Evolutionary conservation across 169 alveolate species (phyloP).

Genomic region (Eimeria necatrix): DNA sequence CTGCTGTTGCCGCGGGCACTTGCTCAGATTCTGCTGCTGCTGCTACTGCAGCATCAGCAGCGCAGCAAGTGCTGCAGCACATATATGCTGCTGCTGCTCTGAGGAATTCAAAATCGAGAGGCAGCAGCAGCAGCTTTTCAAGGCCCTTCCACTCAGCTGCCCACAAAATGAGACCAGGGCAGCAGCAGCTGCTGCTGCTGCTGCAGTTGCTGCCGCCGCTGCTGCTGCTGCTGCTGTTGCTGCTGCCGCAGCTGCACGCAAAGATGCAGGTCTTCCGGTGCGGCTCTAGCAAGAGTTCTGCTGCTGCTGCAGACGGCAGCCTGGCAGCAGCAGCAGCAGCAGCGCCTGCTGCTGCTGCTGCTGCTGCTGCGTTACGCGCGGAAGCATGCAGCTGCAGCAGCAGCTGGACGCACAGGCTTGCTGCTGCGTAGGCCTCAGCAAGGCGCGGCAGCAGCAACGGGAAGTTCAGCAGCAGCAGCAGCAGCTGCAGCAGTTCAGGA

Average conservation of each 20-base stretch:
- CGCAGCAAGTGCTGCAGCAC: neutral
- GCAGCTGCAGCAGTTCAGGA: slow-evolving; percentile 18
- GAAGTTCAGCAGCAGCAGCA: neutral
- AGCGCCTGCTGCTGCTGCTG: slow-evolving; percentile 1
- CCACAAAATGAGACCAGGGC: neutral
- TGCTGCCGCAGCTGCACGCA: slow-evolving; percentile 22
- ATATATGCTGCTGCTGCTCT: slow-evolving; percentile 34
- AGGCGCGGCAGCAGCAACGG: neutral
- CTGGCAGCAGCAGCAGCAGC: slow-evolving; percentile 6
- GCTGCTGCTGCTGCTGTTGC: slow-evolving; percentile 10
- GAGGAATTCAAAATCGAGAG: neutral
- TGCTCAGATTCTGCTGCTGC: slow-evolving; percentile 51
- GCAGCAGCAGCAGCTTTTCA: slow-evolving; percentile 13
- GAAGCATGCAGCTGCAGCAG: slow-evolving; percentile 6
- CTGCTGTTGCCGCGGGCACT: neutral
- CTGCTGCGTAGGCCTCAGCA: neutral
- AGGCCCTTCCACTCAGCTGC: neutral
- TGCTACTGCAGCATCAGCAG: slow-evolving; percentile 33
- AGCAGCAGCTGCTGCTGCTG: neutral
- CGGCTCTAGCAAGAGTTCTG: slow-evolving; percentile 29
- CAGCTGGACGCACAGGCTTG: neutral
- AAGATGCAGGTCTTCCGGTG: neutral
- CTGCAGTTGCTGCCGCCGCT: neutral
- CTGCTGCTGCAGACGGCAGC: neutral
- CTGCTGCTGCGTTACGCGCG: neutral